Percentiles rank a stretch among this genome's conserved stretches.
Conservation (phyloP, 176 grass and related monocot species). For the Musa troglodytarum region DNA sequence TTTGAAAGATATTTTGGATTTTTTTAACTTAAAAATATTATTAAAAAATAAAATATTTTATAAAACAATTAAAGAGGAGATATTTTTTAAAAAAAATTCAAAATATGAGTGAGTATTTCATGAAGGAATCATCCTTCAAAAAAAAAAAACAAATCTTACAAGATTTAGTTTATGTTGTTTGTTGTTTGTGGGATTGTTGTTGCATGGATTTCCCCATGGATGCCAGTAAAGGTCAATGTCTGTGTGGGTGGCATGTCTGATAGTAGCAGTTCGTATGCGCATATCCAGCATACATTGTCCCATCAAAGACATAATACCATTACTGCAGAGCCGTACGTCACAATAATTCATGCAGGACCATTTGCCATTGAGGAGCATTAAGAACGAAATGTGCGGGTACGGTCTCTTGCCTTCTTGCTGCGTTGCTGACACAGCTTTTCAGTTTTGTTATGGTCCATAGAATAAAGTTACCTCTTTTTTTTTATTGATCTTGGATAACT, state of each 20-base stretch:
- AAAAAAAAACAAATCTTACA: no score
- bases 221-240: neutral
- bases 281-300: neutral
- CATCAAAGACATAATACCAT: neutral
- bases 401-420: neutral
- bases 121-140: no score
- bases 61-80: no score
- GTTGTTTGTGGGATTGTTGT: neutral
- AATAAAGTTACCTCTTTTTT: neutral
- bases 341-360: constrained; percentile 3
- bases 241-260: constrained; percentile 3
- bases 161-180: neutral
- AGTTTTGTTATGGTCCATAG: neutral
- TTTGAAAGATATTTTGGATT: no score
- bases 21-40: no score
- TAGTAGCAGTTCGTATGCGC: constrained; percentile 3
- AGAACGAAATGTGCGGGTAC: neutral
- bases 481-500: neutral
- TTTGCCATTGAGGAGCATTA: neutral
- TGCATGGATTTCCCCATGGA: neutral
- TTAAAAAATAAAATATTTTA: no score
- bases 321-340: neutral
- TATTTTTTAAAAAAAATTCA: no score
- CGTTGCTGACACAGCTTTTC: neutral
- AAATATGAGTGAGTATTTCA: no score